Percentiles rank a stretch among this genome's conserved stretches.
These are phyloP conservation scores for Letharia lupina DNA, from an alignment of 495 filamentous ascomycete genomes.

Conservation along the genomic window DNA sequence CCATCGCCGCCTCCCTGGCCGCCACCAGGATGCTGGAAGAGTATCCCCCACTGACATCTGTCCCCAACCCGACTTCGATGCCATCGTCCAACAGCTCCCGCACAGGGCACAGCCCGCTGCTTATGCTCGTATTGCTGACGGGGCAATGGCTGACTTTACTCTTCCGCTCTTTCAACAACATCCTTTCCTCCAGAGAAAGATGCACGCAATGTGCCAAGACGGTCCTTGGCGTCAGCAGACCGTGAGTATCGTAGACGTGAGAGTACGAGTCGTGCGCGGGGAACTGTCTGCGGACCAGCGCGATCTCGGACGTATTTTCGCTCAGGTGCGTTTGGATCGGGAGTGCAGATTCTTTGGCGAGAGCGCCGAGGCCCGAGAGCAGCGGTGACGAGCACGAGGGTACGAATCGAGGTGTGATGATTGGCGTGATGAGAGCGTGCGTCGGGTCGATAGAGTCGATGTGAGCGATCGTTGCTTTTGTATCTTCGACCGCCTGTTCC, in stretches of 20 bases:
- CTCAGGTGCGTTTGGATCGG: constrained; percentile 86
- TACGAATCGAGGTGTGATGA: constrained; percentile 87
- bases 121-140: constrained; percentile 70
- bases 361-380: constrained; percentile 52
- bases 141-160: constrained; percentile 80
- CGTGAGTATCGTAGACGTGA: constrained; percentile 64
- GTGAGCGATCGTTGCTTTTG: constrained; percentile 55
- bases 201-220: constrained; percentile 77
- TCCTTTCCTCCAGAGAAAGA: constrained; percentile 53
- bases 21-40: constrained; percentile 68
- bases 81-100: constrained; percentile 63
- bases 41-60: constrained; percentile 84
- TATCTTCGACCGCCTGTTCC: constrained; percentile 46
- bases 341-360: constrained; percentile 48
- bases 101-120: constrained; percentile 64
- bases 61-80: constrained; percentile 74
- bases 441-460: constrained; percentile 58
- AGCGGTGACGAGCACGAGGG: constrained; percentile 58
- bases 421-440: constrained; percentile 55
- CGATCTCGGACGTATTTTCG: constrained; percentile 68
- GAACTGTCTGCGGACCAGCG: constrained; percentile 58
- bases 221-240: constrained; percentile 60
- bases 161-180: constrained; percentile 49
- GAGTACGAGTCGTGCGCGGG: constrained; percentile 58
- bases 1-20: constrained; percentile 67